Evolutionary conservation across 164 flowering plant species (phyloP), one percentile per base, ranked within the genome.

Genomic region (Nymphaea colorata): DNA sequence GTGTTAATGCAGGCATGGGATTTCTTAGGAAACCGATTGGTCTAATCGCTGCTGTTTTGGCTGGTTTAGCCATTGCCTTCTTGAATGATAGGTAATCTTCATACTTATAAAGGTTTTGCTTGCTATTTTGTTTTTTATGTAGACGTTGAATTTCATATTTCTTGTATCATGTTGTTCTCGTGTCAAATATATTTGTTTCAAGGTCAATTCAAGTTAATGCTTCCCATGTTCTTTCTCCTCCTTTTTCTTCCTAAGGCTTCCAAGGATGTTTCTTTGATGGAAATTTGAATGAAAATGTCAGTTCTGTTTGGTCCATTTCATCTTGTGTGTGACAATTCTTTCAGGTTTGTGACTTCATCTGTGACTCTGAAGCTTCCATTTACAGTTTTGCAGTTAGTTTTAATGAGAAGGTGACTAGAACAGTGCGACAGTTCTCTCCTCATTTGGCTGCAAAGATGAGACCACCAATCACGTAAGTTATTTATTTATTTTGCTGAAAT

Each of bases 391-490:
- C 99, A 78, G 93, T 88, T 73, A 85, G 96, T 74, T 92, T 91
- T 72, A 95, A 82, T 80, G 99, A 92, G 81, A 92, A 95, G 79
- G 88, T 85, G 41, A 88, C 99, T 70, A 82, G 98, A 84, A 85
- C 90, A 18, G 86, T 95, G 70, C 86, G 98, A 73, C 88, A 83
- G 82, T 83, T 92, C 69, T 95, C 98, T 74, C 99, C 99, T 17
- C 98, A 95, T 78, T 76, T 95, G 70, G 99, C 98, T 62, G 96
- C 98, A 68, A 92, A 92, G 74, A 87, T 95, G 97, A 90, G 96
- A 76, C 94, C 99, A 68, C 86, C 97, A 60, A 85, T 82, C 18
- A 87, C 87, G 98, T 95, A 76, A 79, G 91, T 82, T 41, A 17
- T 64, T 17, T 41, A 17, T 64, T 17, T 55, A 8, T 61, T 36